Percentiles rank a stretch among this genome's conserved stretches.
phyloP scores from a whole-genome alignment of 495 filamentous ascomycete genomes.

The Cladorrhinum samala region DNA sequence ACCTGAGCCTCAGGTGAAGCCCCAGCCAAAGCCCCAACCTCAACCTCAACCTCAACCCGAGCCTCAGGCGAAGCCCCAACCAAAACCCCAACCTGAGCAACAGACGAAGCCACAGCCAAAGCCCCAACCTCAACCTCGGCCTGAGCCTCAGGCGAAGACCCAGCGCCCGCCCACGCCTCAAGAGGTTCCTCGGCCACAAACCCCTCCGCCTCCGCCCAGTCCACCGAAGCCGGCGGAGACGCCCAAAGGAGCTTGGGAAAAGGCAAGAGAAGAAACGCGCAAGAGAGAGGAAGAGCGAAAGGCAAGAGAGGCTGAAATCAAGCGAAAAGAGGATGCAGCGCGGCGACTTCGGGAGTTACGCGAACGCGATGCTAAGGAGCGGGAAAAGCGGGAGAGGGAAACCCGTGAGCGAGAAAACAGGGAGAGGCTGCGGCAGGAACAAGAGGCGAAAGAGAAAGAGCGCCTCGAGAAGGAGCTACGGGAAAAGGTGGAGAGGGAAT shows the following conservation, averaged over 20 bases:
- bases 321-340: constrained; percentile 44
- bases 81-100: constrained; percentile 1
- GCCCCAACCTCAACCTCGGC: constrained; percentile 11
- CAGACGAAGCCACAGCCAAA: background rate
- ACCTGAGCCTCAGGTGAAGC: constrained; percentile 21
- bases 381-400: constrained; percentile 48
- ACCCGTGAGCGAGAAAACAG: constrained; percentile 30
- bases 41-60: background rate
- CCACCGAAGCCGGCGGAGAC: constrained; percentile 20
- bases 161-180: constrained; percentile 5
- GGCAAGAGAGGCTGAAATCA: constrained; percentile 41
- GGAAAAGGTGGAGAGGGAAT: constrained; percentile 34
- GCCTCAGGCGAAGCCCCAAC: constrained; percentile 31
- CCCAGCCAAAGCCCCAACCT: constrained; percentile 6
- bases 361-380: constrained; percentile 57
- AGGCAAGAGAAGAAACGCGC: constrained; percentile 62
- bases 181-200: constrained; percentile 36
- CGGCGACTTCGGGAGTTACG: constrained; percentile 48
- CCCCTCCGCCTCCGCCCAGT: constrained; percentile 26
- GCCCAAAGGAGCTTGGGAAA: constrained; percentile 57
- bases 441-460: constrained; percentile 36
- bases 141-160: background rate
- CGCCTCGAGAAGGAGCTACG: constrained; percentile 43
- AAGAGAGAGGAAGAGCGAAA: constrained; percentile 58
- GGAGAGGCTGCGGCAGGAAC: constrained; percentile 32